phyloP scores from a whole-genome alignment of 2,329 filamentous ascomycete genomes.

The Phaeosphaeriaceae sp. region DNA sequence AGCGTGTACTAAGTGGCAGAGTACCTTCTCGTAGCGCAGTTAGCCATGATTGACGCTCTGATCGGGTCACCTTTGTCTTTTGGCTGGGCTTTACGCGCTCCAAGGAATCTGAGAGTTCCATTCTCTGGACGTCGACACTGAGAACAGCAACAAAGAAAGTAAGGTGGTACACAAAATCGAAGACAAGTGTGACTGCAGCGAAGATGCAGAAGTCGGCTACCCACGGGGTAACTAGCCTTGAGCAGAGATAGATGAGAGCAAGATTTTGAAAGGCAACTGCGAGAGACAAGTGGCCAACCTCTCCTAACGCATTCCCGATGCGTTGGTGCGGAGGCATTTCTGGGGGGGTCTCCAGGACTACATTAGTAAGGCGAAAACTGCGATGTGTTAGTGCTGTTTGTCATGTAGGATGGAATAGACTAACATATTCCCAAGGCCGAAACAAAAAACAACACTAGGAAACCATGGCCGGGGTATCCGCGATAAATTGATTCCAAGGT shows the following conservation, averaged over 20 bases:
- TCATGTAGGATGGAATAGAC: slow-evolving; percentile 13
- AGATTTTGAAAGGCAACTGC: slow-evolving; percentile 73
- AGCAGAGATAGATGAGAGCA: slow-evolving; percentile 68
- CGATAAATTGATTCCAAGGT: slow-evolving; percentile 76
- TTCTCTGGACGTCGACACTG: slow-evolving; percentile 77
- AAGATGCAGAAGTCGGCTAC: slow-evolving; percentile 79
- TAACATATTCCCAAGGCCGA: slow-evolving; percentile 77
- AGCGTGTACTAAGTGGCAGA: slow-evolving; percentile 71
- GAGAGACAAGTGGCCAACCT: slow-evolving; percentile 73
- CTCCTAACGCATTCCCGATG: slow-evolving; percentile 75
- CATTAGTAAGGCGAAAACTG: slow-evolving; percentile 75
- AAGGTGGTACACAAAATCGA: slow-evolving; percentile 79
- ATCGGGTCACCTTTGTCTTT: slow-evolving; percentile 56
- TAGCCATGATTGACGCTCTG: slow-evolving; percentile 61
- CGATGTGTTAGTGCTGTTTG: slow-evolving; percentile 12
- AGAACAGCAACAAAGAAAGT: slow-evolving; percentile 82
- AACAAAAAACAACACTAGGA: slow-evolving; percentile 75
- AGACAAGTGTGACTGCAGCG: slow-evolving; percentile 73
- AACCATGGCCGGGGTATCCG: slow-evolving; percentile 77
- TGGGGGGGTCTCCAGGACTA: slow-evolving; percentile 73
- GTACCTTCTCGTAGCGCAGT: slow-evolving; percentile 69
- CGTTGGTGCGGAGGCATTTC: slow-evolving; percentile 71
- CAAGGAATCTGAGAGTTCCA: slow-evolving; percentile 76
- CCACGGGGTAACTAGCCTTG: slow-evolving; percentile 70
- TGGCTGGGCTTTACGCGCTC: slow-evolving; percentile 50